Percentiles rank a stretch among this genome's conserved stretches.
These are phyloP conservation scores for Amesomyces nigricolor DNA, from an alignment of 2,329 filamentous ascomycete species.

Conservation along the genomic window DNA sequence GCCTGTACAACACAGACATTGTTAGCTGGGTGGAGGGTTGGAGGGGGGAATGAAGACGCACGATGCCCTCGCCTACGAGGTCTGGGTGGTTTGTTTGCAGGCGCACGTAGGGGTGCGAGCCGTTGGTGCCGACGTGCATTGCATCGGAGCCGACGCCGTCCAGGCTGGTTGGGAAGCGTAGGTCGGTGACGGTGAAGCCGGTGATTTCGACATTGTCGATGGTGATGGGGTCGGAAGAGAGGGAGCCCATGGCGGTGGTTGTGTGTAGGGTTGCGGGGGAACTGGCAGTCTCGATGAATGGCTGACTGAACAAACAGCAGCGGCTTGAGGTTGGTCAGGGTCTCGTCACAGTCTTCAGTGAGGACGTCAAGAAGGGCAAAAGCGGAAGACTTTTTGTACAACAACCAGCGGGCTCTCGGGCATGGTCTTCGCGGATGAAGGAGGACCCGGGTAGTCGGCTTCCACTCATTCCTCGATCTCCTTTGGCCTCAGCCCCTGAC, in stretches of 20 bases:
- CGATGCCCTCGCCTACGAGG: constrained; percentile 5
- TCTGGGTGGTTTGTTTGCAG: constrained; percentile 1
- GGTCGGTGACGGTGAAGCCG: constrained; percentile 5
- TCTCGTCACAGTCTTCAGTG: too few species aligned
- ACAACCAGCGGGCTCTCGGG: too few species aligned
- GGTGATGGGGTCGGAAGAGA: background rate
- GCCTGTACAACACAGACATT: constrained; percentile 21
- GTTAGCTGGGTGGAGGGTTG: background rate
- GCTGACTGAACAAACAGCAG: too few species aligned
- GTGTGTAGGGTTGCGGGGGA: background rate
- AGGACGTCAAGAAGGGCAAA: background rate
- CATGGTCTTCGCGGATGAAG: too few species aligned
- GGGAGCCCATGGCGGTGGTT: constrained; percentile 3
- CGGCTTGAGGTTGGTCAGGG: too few species aligned
- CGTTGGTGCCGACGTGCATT: constrained; percentile 11
- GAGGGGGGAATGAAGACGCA: background rate
- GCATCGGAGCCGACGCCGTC: constrained; percentile 9
- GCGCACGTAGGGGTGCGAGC: constrained; percentile 8
- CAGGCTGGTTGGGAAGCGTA: constrained; percentile 7
- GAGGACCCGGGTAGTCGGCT: too few species aligned
- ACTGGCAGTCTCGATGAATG: too few species aligned
- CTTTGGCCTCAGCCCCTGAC: too few species aligned
- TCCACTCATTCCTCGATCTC: too few species aligned
- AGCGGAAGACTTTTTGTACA: background rate
- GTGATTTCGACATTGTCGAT: constrained; percentile 8